Percentiles rank a stretch among this genome's conserved stretches.
Conservation (phyloP, 2,329 filamentous ascomycete species). For the Magnaporthiopsis rhizophila region DNA sequence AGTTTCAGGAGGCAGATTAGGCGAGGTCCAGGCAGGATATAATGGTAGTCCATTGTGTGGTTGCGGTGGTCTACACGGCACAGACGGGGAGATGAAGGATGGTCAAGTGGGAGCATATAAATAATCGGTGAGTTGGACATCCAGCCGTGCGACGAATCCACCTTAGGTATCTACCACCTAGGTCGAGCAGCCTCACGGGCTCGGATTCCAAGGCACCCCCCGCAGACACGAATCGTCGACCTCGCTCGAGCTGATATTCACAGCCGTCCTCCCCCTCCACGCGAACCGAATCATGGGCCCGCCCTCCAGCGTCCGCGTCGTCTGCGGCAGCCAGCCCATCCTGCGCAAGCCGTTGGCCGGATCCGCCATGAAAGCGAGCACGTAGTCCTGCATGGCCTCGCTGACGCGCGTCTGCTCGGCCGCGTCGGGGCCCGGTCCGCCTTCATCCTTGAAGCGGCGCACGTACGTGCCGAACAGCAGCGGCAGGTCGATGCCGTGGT, state of each 20-base stretch:
- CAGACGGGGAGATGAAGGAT: no score
- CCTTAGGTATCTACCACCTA: no score
- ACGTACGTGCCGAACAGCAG: constrained; percentile 9
- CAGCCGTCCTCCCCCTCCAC: constrained; percentile 1
- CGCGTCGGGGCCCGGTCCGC: not conserved
- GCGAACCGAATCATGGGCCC: constrained; percentile 10
- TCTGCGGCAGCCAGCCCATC: constrained; percentile 16
- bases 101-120: no score
- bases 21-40: not conserved
- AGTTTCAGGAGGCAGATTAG: not conserved
- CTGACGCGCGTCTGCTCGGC: constrained; percentile 15
- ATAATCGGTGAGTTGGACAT: no score
- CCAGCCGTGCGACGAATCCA: no score
- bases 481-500: constrained; percentile 10
- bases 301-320: constrained; percentile 4
- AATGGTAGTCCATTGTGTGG: not conserved
- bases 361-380: constrained; percentile 17
- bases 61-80: no score
- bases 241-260: constrained; percentile 9
- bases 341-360: constrained; percentile 14
- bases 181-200: not conserved
- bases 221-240: constrained; percentile 10
- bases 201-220: constrained; percentile 4
- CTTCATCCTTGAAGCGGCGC: not conserved
- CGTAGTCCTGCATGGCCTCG: constrained; percentile 17